Conservation (phyloP, 306 rosid genomes). For the Cucurbita maxima region DNA sequence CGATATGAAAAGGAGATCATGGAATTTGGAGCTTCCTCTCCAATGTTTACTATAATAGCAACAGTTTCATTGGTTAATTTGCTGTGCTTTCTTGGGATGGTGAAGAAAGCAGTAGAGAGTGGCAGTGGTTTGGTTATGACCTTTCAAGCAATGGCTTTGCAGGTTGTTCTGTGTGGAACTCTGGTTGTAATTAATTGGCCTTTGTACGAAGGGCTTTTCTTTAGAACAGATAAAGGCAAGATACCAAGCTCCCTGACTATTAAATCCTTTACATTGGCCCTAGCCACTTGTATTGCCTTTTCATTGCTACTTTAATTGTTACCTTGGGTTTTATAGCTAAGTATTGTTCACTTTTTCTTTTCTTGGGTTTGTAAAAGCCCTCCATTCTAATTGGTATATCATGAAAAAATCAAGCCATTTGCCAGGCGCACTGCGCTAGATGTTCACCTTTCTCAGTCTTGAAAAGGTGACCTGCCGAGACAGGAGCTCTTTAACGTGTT, state of each 20-base stretch:
- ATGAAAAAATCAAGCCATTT: too few relatives aligned
- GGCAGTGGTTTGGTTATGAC: constrained; percentile 12
- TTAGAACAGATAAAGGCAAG: constrained; percentile 60
- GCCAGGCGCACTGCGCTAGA: too few relatives aligned
- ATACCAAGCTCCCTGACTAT: constrained; percentile 36
- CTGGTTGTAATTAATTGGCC: constrained; percentile 54
- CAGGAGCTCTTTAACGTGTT: too few relatives aligned
- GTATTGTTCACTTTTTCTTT: neutral
- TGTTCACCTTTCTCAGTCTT: too few relatives aligned
- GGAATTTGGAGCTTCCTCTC: constrained; percentile 77
- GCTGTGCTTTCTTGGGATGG: constrained; percentile 34
- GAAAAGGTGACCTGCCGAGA: too few relatives aligned
- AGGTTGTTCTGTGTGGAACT: constrained; percentile 40
- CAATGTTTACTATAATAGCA: constrained; percentile 44
- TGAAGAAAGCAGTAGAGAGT: constrained; percentile 21
- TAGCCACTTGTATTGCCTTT: constrained; percentile 12
- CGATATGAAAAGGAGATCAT: constrained; percentile 50
- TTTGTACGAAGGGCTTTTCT: constrained; percentile 48
- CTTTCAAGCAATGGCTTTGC: constrained; percentile 32
- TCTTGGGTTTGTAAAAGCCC: neutral
- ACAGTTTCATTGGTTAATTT: constrained; percentile 50
- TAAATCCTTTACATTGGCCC: constrained; percentile 31
- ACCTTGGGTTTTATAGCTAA: neutral
- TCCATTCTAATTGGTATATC: too few relatives aligned
- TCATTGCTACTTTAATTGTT: constrained; percentile 6